These are phyloP conservation scores for Nemania sp. DNA, from an alignment of 2,329 filamentous ascomycete genomes.

Conservation along the genomic window DNA sequence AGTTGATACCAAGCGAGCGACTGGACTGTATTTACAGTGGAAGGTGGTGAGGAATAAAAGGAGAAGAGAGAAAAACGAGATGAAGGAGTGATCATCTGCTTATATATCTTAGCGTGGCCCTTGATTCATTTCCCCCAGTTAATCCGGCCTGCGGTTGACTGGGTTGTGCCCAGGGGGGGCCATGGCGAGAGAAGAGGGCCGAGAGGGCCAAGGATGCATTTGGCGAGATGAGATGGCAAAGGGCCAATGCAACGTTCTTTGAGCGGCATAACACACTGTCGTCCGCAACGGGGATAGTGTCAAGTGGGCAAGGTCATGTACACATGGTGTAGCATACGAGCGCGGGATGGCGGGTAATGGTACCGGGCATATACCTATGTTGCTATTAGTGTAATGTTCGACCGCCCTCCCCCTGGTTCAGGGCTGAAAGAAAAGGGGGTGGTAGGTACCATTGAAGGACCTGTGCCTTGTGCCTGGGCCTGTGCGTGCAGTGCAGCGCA, in stretches of 20 bases:
- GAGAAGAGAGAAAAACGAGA: background rate
- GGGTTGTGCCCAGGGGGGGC: background rate
- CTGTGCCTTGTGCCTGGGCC: background rate
- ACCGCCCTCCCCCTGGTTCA: background rate
- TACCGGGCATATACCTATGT: background rate
- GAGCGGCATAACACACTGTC: background rate
- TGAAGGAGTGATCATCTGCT: conserved; percentile 23
- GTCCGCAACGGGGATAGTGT: too few species aligned
- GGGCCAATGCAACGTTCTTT: conserved; percentile 20
- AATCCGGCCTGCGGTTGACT: conserved; percentile 1
- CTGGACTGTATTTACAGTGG: conserved; percentile 31
- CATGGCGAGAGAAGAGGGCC: too few species aligned
- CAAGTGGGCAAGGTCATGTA: too few species aligned
- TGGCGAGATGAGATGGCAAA: conserved; percentile 26
- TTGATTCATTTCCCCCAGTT: conserved; percentile 25
- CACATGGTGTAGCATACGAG: too few species aligned
- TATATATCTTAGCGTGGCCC: conserved; percentile 30
- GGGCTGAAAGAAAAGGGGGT: conserved; percentile 1
- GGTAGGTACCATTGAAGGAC: background rate
- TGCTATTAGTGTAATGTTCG: too few species aligned
- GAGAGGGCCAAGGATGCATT: too few species aligned
- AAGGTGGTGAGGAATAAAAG: conserved; percentile 18
- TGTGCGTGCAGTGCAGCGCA: background rate
- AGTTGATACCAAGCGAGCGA: conserved; percentile 30
- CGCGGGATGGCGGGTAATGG: background rate